Evolutionary conservation across 169 alveolate species (phyloP).

Genomic region (Plasmodium cynomolgi): DNA sequence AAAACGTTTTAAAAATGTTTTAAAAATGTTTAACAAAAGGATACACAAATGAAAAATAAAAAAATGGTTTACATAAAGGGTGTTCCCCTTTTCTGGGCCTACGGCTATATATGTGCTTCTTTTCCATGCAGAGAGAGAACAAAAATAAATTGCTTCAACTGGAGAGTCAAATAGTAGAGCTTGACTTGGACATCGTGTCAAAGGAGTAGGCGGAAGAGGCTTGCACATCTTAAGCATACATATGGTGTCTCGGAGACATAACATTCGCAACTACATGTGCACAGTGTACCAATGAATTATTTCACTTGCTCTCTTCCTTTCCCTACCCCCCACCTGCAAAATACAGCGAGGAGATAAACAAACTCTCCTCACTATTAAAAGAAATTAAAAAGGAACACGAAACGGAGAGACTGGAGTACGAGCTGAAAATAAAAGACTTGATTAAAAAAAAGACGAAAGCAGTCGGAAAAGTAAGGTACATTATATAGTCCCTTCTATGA

Average conservation of each 20-base stretch:
- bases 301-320: not conserved
- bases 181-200: slow-evolving; percentile 22
- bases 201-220: slow-evolving; percentile 21
- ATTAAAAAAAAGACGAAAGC: slow-evolving; percentile 36
- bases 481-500: not conserved
- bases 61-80: not conserved
- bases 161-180: slow-evolving; percentile 26
- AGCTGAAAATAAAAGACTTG: slow-evolving; percentile 25
- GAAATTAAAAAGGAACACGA: slow-evolving; percentile 43
- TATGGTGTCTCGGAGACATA: not conserved
- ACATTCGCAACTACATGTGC: not conserved
- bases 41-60: not conserved
- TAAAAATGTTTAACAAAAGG: not conserved
- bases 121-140: slow-evolving; percentile 1
- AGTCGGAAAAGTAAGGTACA: slow-evolving; percentile 40
- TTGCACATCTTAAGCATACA: not conserved
- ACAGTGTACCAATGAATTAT: not conserved
- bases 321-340: not conserved
- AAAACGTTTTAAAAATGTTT: no score
- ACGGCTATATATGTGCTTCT: not conserved
- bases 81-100: not conserved
- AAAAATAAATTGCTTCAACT: slow-evolving; percentile 41
- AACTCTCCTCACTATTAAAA: slow-evolving; percentile 10
- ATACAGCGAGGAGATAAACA: slow-evolving; percentile 27
- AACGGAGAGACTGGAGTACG: slow-evolving; percentile 1